Evolutionary conservation across 208 protist species (phyloP).

Genomic region (Acanthamoeba castellanii): DNA sequence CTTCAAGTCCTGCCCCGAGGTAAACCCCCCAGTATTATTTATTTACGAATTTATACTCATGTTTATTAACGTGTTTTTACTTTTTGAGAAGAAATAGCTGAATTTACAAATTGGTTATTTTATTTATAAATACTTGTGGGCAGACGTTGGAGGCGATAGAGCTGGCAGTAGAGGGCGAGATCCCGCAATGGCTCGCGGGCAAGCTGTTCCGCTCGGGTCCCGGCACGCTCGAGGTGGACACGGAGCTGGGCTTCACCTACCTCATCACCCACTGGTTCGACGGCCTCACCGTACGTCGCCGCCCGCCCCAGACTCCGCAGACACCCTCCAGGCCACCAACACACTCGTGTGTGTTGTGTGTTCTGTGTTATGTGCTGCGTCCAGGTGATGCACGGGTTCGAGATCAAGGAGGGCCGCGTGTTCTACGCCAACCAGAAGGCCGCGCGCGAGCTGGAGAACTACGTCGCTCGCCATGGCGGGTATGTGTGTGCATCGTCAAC

Average conservation of each 20-base stretch:
- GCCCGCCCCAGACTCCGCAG: not conserved
- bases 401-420: constrained; percentile 7
- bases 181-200: not conserved
- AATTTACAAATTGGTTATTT: too few relatives aligned
- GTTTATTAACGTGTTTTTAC: not conserved
- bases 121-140: not conserved
- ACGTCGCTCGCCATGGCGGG: constrained; percentile 2
- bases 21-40: not conserved
- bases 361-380: not conserved
- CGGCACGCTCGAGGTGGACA: constrained; percentile 1
- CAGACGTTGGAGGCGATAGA: constrained; percentile 22
- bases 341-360: not conserved
- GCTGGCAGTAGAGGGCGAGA: not conserved
- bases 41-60: not conserved
- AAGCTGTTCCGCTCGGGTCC: constrained; percentile 22
- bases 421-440: constrained; percentile 47
- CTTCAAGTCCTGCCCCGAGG: constrained; percentile 51
- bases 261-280: constrained; percentile 19
- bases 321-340: not conserved
- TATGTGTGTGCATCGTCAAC: not conserved
- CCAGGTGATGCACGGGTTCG: constrained; percentile 50
- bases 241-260: not conserved
- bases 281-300: not conserved
- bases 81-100: not conserved
- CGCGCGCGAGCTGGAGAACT: constrained; percentile 5